Conservation (phyloP, 1,284 basidiomycete genomes). For the Mrakiaceae sp. region DNA sequence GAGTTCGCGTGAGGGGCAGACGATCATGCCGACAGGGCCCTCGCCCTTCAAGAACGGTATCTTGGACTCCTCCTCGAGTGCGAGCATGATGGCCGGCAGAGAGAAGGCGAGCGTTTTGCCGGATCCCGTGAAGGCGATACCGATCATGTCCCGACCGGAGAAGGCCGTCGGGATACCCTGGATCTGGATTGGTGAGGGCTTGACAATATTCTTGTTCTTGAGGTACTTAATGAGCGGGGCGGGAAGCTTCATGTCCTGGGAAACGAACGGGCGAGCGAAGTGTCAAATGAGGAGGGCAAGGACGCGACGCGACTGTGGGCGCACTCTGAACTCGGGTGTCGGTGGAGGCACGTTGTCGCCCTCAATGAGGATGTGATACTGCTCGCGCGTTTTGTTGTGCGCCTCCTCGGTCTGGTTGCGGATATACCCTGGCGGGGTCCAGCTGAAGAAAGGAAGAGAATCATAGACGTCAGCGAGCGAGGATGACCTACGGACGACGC, state of each 20-base stretch:
- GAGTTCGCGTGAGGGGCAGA: constrained; percentile 89
- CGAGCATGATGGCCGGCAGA: constrained; percentile 86
- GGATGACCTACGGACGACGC: too few species aligned
- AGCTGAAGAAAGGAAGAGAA: constrained; percentile 41
- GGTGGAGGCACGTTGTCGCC: constrained; percentile 85
- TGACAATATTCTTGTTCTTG: constrained; percentile 68
- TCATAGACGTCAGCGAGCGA: constrained; percentile 14
- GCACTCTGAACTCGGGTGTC: constrained; percentile 61
- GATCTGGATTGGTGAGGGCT: constrained; percentile 90
- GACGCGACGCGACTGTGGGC: constrained; percentile 16
- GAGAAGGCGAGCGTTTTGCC: constrained; percentile 88
- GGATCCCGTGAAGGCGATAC: constrained; percentile 88
- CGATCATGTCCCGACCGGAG: constrained; percentile 82
- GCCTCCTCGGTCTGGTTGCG: constrained; percentile 57
- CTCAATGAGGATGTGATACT: constrained; percentile 83
- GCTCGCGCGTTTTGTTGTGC: constrained; percentile 65
- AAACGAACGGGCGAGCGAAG: neutral
- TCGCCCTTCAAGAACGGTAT: constrained; percentile 84
- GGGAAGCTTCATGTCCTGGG: constrained; percentile 91
- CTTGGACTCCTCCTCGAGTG: constrained; percentile 82
- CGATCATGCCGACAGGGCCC: constrained; percentile 86
- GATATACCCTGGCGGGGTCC: constrained; percentile 78
- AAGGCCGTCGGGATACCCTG: constrained; percentile 94
- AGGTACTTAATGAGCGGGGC: constrained; percentile 69
- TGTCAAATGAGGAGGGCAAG: neutral